Base-by-base conservation (phyloP, 2,329 filamentous ascomycete genomes). In the Dactylellina sp. region DNA sequence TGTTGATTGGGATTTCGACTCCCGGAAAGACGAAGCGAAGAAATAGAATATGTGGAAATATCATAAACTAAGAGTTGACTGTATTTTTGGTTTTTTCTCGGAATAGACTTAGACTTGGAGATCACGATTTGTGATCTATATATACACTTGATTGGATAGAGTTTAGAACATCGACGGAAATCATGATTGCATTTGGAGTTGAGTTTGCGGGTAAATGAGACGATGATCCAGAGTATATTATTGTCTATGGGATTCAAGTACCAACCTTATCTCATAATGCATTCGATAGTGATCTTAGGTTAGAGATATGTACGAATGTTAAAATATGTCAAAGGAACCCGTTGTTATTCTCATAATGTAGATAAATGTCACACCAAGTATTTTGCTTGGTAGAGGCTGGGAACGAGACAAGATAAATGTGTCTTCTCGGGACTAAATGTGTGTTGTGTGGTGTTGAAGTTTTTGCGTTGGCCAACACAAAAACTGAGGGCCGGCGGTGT, bases 361-460 rank as follows among this genome's bases (percentile, higher is more conserved):
- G n/a, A n/a, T n/a, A n/a, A n/a, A n/a, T n/a, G n/a, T n/a, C n/a
- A n/a, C n/a, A n/a, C n/a, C n/a, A n/a, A n/a, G n/a, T n/a, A n/a
- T n/a, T n/a, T n/a, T n/a, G n/a, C n/a, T n/a, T n/a, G n/a, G n/a
- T n/a, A n/a, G n/a, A n/a, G n/a, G n/a, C n/a, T n/a, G n/a, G n/a
- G n/a, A n/a, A n/a, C n/a, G n/a, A n/a, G n/a, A n/a, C n/a, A n/a
- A n/a, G n/a, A n/a, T n/a, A n/a, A n/a, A n/a, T n/a, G n/a, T n/a
- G n/a, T n/a, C n/a, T n/a, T n/a, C n/a, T n/a, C n/a, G n/a, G n/a
- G n/a, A n/a, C n/a, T n/a, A n/a, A n/a, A n/a, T n/a, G 3, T 40
- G 61, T 47, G 50, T 56, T 56, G 60, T 1, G 14, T 35, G 59
- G 32, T 53, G 59, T 63, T 63, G 59, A 25, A 53, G 25, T 50